Percentiles rank a stretch among this genome's conserved stretches.
Evolutionary conservation across 2,329 filamentous ascomycete species (phyloP).

Genomic region (Phyllosticta citrichinensis): DNA sequence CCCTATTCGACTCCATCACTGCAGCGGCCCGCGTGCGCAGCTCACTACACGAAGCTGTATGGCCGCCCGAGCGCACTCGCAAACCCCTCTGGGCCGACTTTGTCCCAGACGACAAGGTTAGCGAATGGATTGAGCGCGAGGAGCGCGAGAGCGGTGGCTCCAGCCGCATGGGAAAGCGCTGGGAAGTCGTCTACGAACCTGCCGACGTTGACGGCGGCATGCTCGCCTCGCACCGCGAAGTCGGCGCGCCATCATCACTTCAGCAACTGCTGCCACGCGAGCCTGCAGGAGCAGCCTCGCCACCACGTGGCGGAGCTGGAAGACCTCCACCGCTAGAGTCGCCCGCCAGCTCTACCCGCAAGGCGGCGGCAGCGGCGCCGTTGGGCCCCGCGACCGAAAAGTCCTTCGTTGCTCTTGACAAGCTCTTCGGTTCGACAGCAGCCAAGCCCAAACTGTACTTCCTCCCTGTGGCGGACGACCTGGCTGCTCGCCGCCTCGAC

Average conservation of each 20-base stretch:
- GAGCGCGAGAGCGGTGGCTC: constrained; percentile 34
- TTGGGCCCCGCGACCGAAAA: constrained; percentile 16
- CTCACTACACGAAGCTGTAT: constrained; percentile 66
- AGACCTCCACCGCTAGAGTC: constrained; percentile 3
- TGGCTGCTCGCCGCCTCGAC: constrained; percentile 56
- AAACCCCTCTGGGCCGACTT: constrained; percentile 86
- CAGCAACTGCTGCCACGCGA: neutral
- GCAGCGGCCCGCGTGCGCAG: constrained; percentile 69
- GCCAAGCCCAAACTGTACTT: constrained; percentile 57
- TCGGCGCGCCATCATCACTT: constrained; percentile 16
- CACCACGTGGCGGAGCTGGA: neutral
- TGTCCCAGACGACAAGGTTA: constrained; percentile 63
- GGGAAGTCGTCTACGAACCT: constrained; percentile 59
- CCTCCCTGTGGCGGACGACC: constrained; percentile 52
- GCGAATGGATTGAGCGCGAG: constrained; percentile 65
- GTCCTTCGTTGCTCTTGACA: constrained; percentile 46
- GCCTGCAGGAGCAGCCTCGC: constrained; percentile 7
- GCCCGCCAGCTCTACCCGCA: neutral
- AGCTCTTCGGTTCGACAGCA: constrained; percentile 49
- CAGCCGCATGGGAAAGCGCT: constrained; percentile 41
- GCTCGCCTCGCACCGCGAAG: constrained; percentile 47
- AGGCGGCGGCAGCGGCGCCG: neutral
- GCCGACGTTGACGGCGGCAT: constrained; percentile 22
- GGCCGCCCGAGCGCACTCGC: constrained; percentile 78
- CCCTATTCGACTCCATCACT: constrained; percentile 56